Evolutionary conservation across 164 flowering plant genomes (phyloP).

Genomic region (Litsea cubeba): DNA sequence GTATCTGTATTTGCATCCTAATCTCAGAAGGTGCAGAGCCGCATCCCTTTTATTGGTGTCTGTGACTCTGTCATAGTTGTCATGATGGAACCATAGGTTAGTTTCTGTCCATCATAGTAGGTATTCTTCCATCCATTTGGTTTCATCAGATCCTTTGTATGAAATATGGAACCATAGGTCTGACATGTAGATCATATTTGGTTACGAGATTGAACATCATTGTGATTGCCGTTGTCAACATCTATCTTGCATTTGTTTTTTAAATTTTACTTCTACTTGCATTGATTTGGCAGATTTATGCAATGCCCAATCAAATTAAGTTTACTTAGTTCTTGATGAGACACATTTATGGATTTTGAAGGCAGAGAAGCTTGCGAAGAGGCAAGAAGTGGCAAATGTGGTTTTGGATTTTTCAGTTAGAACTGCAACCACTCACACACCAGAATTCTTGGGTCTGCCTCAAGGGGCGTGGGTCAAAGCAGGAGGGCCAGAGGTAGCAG

Average conservation of each 20-base stretch:
- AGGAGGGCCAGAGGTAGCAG: constrained; percentile 85
- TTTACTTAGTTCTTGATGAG: not conserved
- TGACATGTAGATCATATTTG: not conserved
- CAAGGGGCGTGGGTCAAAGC: constrained; percentile 82
- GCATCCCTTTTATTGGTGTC: not conserved
- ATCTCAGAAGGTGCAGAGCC: too few species aligned
- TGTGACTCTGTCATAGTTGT: not conserved
- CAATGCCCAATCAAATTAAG: not conserved
- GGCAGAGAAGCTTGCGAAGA: constrained; percentile 76
- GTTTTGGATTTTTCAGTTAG: constrained; percentile 87
- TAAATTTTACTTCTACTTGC: not conserved
- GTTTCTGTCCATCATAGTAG: not conserved
- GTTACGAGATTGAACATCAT: not conserved
- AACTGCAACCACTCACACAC: constrained; percentile 93
- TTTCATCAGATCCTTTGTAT: too few species aligned
- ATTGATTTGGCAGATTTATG: not conserved
- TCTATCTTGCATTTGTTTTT: too few species aligned
- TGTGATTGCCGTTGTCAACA: not conserved
- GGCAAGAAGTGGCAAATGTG: constrained; percentile 84
- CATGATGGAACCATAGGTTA: not conserved
- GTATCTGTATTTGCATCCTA: too few species aligned
- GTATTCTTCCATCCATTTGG: not conserved
- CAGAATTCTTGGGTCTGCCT: constrained; percentile 91
- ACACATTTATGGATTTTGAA: constrained; percentile 26
- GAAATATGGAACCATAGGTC: not conserved